Base-by-base conservation (phyloP, 2,329 filamentous ascomycete genomes). In the Phaeomoniella chlamydospora region DNA sequence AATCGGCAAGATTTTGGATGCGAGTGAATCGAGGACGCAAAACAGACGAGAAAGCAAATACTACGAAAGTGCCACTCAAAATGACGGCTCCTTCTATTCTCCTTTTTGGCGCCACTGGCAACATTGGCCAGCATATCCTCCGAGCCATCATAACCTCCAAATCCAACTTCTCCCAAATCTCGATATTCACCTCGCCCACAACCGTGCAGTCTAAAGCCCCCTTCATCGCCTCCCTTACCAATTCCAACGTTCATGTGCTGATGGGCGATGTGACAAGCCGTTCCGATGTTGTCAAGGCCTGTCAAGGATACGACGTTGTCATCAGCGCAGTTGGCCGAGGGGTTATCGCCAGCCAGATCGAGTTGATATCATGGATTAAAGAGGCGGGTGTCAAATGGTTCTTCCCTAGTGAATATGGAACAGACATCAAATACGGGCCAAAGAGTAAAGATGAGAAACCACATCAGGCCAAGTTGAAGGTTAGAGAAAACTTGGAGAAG, bases 381-480 rank as follows among this genome's bases (percentile, higher is more conserved):
- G 53, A 62, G 36, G 65, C 51, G 2, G 63, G 55, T 15, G 68
- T 81, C 18, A 65, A 67, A 42, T 71, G 71, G 61, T 79, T 82
- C 58, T 70, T 78, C 43, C 76, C 77, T 0, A 77, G 72, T 5
- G 77, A 81, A 50, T 81, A 75, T 48, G 73, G 72, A 38, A 80
- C 72, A 2, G 77, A 76, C 47, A 70, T 75, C 33, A 75, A 76
- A 49, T 76, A 79, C 47, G 59, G 64, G 15, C 60, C 71, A 1
- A 49, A 64, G 15, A 80, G 75, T 11, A 62, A 63, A 2, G 45
- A 56, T 5, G 79, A 84, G 54, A 71, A 67, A 47, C 75, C 79
- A 2, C 79, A 84, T 49, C 78, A 83, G 56, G 55, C 65, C 37
- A 84, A 84, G 53, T 64, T 83, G 36, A 71, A 74, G 47, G 74